These are phyloP conservation scores for Panicum virgatum DNA, from an alignment of 202 grass and related monocot species.

Conservation along the genomic window DNA sequence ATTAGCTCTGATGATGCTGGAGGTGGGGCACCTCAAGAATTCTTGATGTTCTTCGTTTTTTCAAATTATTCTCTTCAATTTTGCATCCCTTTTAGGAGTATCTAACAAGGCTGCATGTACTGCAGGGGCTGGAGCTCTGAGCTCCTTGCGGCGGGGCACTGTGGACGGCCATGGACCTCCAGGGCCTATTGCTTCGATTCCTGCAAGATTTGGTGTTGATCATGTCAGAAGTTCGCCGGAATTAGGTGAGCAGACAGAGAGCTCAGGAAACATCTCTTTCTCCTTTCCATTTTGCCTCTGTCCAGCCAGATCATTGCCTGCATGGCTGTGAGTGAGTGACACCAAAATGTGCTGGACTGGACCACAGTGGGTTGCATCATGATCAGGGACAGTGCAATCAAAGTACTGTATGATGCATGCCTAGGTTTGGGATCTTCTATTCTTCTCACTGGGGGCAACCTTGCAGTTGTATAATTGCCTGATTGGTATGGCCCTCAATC, in stretches of 20 bases:
- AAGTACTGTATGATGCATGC: conserved; percentile 39
- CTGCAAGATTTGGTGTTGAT: background rate
- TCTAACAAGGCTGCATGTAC: background rate
- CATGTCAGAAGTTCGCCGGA: background rate
- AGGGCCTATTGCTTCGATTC: background rate
- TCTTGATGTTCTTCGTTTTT: background rate
- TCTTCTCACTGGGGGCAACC: background rate
- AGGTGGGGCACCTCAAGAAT: conserved; percentile 16
- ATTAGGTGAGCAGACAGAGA: conserved; percentile 28
- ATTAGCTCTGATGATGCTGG: background rate
- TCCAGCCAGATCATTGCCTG: conserved; percentile 26
- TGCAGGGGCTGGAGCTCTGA: conserved; percentile 18
- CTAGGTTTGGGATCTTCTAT: conserved; percentile 41
- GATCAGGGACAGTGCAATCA: conserved; percentile 20
- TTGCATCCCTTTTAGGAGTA: background rate
- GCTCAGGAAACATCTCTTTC: background rate
- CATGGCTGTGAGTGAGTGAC: conserved; percentile 13
- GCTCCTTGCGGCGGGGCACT: background rate
- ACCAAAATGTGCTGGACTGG: conserved; percentile 18
- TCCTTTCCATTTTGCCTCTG: background rate
- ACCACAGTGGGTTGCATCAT: conserved; percentile 25
- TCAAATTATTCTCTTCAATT: background rate
- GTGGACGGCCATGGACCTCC: background rate
- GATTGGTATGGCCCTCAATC: conserved; percentile 37
- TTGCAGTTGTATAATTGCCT: conserved; percentile 34